Evolutionary conservation across 306 rosid genomes (phyloP).

Genomic region (Castanopsis chinensis): DNA sequence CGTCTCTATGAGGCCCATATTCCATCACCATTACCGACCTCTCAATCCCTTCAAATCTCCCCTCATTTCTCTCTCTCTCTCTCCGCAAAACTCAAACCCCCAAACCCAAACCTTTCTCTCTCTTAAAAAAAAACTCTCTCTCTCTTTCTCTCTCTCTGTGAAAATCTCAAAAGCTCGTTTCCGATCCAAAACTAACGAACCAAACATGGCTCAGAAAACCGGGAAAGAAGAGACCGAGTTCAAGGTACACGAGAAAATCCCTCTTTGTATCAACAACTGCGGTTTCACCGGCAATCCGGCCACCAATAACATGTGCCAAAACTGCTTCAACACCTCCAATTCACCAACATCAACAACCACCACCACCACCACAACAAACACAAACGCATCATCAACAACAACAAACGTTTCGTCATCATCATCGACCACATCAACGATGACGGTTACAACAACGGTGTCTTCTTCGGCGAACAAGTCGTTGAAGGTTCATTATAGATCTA

Average conservation of each 20-base stretch:
- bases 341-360: constrained; percentile 23
- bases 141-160: neutral
- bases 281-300: constrained; percentile 77
- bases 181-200: neutral
- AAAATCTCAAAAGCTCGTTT: neutral
- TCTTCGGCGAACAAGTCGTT: constrained; percentile 40
- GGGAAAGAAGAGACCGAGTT: constrained; percentile 84
- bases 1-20: constrained; percentile 87
- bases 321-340: constrained; percentile 55
- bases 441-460: constrained; percentile 26
- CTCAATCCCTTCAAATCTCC: constrained; percentile 48
- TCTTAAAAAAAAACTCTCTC: constrained; percentile 14
- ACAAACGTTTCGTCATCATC: neutral
- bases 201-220: constrained; percentile 64
- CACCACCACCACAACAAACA: constrained; percentile 1
- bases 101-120: neutral
- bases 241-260: constrained; percentile 68
- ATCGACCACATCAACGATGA: neutral
- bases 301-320: constrained; percentile 88
- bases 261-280: constrained; percentile 80
- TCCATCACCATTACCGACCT: constrained; percentile 68
- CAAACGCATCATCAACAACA: neutral
- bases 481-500: constrained; percentile 24
- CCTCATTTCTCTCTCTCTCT: constrained; percentile 22
- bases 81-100: neutral